phyloP scores from a whole-genome alignment of 2,329 filamentous ascomycete species.

The Aspergillus versicolor region DNA sequence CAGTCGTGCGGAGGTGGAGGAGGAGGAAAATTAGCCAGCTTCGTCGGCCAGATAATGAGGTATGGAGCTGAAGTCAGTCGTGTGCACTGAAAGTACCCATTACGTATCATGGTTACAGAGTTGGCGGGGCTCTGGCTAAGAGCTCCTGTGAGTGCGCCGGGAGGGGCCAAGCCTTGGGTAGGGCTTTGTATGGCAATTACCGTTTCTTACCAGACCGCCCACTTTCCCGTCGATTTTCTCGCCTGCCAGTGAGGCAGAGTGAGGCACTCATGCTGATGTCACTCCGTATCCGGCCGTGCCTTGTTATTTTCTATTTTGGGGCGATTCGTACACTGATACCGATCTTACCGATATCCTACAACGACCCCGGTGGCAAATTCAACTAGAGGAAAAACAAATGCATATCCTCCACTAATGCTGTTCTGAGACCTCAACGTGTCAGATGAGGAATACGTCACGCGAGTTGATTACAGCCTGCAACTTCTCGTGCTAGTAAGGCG shows the following conservation, averaged over 20 bases:
- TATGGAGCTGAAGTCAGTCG: constrained; percentile 25
- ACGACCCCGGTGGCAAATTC: no score
- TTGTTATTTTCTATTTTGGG: no score
- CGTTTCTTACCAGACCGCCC: constrained; percentile 10
- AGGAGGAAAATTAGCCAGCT: constrained; percentile 18
- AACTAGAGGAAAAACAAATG: no score
- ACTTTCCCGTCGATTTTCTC: constrained; percentile 1
- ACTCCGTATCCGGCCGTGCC: no score
- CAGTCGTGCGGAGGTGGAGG: constrained; percentile 20
- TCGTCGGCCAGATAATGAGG: neutral
- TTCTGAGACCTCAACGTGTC: no score
- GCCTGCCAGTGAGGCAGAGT: neutral
- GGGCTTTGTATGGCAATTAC: constrained; percentile 19
- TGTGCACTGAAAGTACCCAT: constrained; percentile 22
- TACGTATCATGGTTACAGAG: constrained; percentile 14
- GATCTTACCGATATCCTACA: no score
- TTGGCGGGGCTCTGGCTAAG: constrained; percentile 25
- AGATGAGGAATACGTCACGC: no score
- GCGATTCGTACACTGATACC: no score
- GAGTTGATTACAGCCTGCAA: no score
- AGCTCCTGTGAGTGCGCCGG: neutral
- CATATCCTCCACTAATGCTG: no score
- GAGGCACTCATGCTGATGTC: no score
- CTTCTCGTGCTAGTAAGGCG: no score
- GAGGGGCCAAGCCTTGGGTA: constrained; percentile 9